Base-by-base conservation (phyloP, 768 basidiomycete species). In the Lepiota venenata region DNA sequence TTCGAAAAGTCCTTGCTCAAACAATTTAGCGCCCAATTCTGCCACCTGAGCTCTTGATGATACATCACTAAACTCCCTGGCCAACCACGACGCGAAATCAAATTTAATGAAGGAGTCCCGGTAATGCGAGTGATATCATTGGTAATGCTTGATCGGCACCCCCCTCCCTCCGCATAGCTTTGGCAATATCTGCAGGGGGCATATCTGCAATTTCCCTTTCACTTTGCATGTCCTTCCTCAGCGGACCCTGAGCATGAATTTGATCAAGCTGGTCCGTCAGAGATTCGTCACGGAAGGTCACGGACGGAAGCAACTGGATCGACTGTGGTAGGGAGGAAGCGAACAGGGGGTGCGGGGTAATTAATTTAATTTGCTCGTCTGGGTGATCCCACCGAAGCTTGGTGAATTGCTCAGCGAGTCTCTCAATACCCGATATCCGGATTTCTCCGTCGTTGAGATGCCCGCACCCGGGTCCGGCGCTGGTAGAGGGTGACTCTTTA, bases 81-180 rank as follows among this genome's bases (percentile, higher is more conserved):
- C 82, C 16, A 97, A 73, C 95, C 95, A 98, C 1, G 87, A 87
- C 21, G 94, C 89, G 60, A 98, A 84, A 40, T 93, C 91, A 58
- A 83, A 85, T 1, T 95, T 94, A 10, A 85, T 91, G 66, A 98
- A 98, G 4, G 88, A 85, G 58, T 93, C 87, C 2, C 81, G 79
- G 63, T 93, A 91, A 36, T 77, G 79, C 15, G 68, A 73, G 11
- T 78, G 75, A 65, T 94, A 90, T 93, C 93, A 98, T 50, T 83
- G 84, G 59, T 91, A 80, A 56, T 90, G 81, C 62, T 91, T 88
- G 70, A 96, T 91, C 6, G 84, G 82, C 10, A 94, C 78, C 7
- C 90, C 87, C 87, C 36, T 91, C 88, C 58, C 90, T 90, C 15
- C 85, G 77, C 90, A 97, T 94, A 12, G 84, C 84, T 63, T 88